Conservation (phyloP, 116 monocot species). For the Iris pallida region DNA sequence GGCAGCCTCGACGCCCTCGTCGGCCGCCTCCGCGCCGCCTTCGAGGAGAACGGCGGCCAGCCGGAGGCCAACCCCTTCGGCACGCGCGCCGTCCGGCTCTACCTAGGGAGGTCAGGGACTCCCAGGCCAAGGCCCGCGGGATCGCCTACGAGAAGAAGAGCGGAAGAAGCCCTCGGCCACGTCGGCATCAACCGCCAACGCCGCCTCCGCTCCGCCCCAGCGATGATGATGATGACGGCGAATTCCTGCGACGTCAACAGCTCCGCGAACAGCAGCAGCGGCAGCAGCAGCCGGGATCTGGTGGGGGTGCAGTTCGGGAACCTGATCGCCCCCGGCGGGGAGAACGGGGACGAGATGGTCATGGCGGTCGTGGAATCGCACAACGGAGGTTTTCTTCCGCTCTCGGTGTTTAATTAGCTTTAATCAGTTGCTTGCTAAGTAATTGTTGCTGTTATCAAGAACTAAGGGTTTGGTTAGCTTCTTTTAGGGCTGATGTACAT, state of each 20-base stretch:
- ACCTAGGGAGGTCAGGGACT: constrained; percentile 67
- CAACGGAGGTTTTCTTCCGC: not conserved
- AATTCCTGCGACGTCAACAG: too few species aligned
- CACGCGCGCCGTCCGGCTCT: constrained; percentile 70
- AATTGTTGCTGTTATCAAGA: too few species aligned
- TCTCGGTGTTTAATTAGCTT: not conserved
- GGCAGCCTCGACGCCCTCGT: constrained; percentile 85
- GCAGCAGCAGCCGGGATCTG: not conserved
- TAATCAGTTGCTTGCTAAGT: too few species aligned
- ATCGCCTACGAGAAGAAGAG: constrained; percentile 83
- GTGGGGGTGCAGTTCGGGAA: constrained; percentile 1
- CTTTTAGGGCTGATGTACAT: too few species aligned
- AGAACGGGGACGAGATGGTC: not conserved
- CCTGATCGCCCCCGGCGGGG: not conserved
- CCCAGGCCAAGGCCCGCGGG: constrained; percentile 73
- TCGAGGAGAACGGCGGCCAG: constrained; percentile 81
- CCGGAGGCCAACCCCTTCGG: constrained; percentile 87
- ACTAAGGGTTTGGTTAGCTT: too few species aligned
- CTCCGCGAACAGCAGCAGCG: not conserved
- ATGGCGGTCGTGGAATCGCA: constrained; percentile 3
- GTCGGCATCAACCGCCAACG: not conserved
- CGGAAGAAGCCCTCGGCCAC: constrained; percentile 26
- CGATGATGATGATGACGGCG: too few species aligned
- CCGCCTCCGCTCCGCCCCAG: too few species aligned
- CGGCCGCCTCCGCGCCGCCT: constrained; percentile 86